A percentile compares a stretch with the other conserved stretches of the same genome.
phyloP scores from a whole-genome alignment of 441 rosid genomes.

The Geranium incanum region DNA sequence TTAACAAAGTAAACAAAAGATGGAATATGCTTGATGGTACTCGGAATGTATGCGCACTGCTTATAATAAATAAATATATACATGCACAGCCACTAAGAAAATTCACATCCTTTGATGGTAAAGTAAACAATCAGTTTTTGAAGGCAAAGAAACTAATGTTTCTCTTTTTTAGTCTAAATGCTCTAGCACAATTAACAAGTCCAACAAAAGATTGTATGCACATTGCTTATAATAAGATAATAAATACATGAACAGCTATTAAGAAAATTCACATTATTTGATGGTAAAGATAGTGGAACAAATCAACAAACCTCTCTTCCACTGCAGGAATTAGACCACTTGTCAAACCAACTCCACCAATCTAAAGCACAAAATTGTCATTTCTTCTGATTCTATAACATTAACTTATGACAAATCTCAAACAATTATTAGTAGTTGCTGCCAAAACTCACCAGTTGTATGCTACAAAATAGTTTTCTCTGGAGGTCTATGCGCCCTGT shows the following conservation, averaged over 20 bases:
- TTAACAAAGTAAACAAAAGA: not conserved
- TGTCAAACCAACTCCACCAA: constrained; percentile 93
- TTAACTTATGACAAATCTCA: constrained; percentile 12
- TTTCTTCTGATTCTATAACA: constrained; percentile 15
- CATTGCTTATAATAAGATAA: not conserved
- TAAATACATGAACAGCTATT: not conserved
- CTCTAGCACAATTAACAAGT: not conserved
- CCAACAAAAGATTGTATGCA: not conserved
- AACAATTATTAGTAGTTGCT: not conserved
- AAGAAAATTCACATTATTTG: constrained; percentile 8
- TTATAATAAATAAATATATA: not conserved
- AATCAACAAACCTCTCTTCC: constrained; percentile 91
- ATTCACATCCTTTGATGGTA: constrained; percentile 14
- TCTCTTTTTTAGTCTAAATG: not conserved
- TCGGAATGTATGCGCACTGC: not conserved
- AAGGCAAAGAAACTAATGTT: not conserved
- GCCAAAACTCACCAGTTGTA: constrained; percentile 60
- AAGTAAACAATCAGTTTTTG: not conserved
- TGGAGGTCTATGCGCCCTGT: constrained; percentile 90
- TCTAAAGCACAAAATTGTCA: constrained; percentile 39
- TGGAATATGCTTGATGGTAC: no score
- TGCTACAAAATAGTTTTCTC: constrained; percentile 81
- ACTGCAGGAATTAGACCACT: constrained; percentile 63
- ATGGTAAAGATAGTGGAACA: constrained; percentile 19
- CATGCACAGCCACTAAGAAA: not conserved